A percentile compares a stretch with the other conserved stretches of the same genome.
Conservation (phyloP, 495 filamentous ascomycete genomes). For the Astrothelium subdiscretum region DNA sequence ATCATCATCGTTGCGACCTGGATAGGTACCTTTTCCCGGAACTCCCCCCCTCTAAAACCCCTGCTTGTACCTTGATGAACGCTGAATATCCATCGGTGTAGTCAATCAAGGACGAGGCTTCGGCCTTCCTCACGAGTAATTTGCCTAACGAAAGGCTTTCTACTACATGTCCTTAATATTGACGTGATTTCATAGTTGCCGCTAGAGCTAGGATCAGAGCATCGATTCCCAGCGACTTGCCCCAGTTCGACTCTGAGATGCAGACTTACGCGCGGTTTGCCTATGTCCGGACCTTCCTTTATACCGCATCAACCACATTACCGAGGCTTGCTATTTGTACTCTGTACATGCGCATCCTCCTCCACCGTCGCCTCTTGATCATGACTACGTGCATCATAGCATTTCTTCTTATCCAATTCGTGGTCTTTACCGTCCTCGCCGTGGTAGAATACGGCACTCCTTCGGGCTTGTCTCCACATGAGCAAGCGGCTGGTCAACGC, state of each 20-base stretch:
- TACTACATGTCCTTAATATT: too few relatives aligned
- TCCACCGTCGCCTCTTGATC: neutral
- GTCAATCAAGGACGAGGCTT: neutral
- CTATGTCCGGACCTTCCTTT: neutral
- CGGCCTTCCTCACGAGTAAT: too few relatives aligned
- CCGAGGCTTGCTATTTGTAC: neutral
- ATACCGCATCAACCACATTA: neutral
- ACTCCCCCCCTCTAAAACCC: neutral
- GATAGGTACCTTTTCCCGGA: neutral
- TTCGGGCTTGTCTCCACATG: neutral
- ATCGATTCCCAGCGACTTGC: neutral
- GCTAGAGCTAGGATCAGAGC: neutral
- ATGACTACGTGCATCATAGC: neutral
- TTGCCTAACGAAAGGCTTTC: too few relatives aligned
- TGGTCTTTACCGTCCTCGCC: neutral
- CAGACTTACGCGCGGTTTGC: neutral
- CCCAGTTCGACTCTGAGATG: neutral
- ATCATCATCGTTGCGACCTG: neutral
- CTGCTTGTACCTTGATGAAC: neutral
- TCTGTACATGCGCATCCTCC: neutral
- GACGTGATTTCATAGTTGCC: too few relatives aligned
- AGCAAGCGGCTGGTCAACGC: neutral
- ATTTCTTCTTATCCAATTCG: neutral
- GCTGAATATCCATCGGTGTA: too few relatives aligned
- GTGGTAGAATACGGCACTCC: neutral